These are phyloP conservation scores for Paraconiothyrium sp. DNA, from an alignment of 2,329 filamentous ascomycete species.

Conservation along the genomic window DNA sequence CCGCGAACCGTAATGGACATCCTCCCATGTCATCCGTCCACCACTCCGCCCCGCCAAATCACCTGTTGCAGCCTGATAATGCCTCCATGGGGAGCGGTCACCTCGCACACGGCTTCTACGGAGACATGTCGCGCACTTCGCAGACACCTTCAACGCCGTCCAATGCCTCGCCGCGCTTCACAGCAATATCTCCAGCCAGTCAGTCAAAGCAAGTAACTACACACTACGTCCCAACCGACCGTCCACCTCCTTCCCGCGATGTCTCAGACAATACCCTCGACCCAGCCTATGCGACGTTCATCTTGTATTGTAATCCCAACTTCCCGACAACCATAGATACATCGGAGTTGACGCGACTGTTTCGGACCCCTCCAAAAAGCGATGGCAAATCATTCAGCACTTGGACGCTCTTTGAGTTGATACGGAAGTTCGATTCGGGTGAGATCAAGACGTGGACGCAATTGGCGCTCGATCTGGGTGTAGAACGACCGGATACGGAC, in stretches of 20 bases:
- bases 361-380: constrained; percentile 82
- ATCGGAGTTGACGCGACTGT: constrained; percentile 75
- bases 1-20: constrained; percentile 47
- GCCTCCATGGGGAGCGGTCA: constrained; percentile 40
- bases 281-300: constrained; percentile 83
- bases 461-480: constrained; percentile 84
- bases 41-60: constrained; percentile 33
- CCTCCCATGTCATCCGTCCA: constrained; percentile 47
- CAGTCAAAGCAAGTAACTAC: constrained; percentile 44
- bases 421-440: constrained; percentile 78
- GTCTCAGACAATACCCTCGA: constrained; percentile 78
- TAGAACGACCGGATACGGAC: constrained; percentile 80
- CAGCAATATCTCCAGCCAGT: constrained; percentile 46
- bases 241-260: constrained; percentile 70
- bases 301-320: constrained; percentile 89
- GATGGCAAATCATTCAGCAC: constrained; percentile 87
- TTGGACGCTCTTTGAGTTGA: constrained; percentile 78
- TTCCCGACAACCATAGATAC: constrained; percentile 77
- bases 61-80: constrained; percentile 49
- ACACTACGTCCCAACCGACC: constrained; percentile 56
- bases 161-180: constrained; percentile 51
- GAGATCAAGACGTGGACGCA: constrained; percentile 95
- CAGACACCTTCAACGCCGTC: constrained; percentile 49
- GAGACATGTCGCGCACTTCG: constrained; percentile 49
- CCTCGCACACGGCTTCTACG: constrained; percentile 48